Evolutionary conservation across 1,139 yeast genomes (phyloP).

Genomic region (Candida sanyaensis): DNA sequence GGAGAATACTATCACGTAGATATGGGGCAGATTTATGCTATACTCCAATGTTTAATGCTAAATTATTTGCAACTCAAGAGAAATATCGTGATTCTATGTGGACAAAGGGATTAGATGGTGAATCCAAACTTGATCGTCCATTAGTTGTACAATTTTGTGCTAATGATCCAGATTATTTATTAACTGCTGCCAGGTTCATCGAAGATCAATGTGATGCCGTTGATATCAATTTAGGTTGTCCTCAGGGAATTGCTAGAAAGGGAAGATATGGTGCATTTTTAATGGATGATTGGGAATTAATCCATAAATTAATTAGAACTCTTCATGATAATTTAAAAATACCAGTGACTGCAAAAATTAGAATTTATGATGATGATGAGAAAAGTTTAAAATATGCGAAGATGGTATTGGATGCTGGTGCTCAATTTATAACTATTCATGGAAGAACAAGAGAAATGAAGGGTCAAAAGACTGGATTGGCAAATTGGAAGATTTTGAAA

Average conservation of each 20-base stretch:
- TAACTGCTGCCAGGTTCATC: constrained; percentile 80
- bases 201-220: constrained; percentile 92
- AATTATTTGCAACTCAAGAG: constrained; percentile 80
- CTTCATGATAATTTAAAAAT: constrained; percentile 73
- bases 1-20: constrained; percentile 84
- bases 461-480: constrained; percentile 93
- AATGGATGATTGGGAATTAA: constrained; percentile 96
- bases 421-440: constrained; percentile 92
- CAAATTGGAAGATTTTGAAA: constrained; percentile 83
- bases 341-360: constrained; percentile 94
- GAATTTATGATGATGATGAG: constrained; percentile 84
- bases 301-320: constrained; percentile 67
- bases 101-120: constrained; percentile 67
- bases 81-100: constrained; percentile 81
- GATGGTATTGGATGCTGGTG: constrained; percentile 93
- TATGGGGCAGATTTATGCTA: constrained; percentile 95
- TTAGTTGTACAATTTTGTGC: constrained; percentile 94
- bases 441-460: constrained; percentile 97
- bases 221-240: constrained; percentile 94
- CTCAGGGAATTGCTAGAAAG: constrained; percentile 94
- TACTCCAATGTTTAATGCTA: constrained; percentile 96
- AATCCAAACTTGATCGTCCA: constrained; percentile 67
- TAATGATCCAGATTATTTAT: constrained; percentile 82
- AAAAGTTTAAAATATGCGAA: constrained; percentile 86
- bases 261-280: constrained; percentile 95